phyloP scores from a whole-genome alignment of 371 early-diverging fungal species.

The Mortierella sp. region DNA sequence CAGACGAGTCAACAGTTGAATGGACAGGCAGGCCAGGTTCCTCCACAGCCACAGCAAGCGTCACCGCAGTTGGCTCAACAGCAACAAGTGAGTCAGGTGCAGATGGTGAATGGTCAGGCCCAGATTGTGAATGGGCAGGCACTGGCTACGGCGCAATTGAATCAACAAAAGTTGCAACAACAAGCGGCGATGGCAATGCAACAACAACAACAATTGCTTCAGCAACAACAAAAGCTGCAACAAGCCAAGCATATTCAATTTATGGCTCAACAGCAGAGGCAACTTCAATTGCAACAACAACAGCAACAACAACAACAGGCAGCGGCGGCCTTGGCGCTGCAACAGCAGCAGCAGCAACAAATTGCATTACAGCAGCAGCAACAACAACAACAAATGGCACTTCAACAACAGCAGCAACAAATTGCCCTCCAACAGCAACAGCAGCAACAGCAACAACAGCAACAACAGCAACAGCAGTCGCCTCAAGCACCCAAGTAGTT shows the following conservation, averaged over 20 bases:
- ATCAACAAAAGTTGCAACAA: constrained; percentile 16
- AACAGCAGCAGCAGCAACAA: too few relatives aligned
- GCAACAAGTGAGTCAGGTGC: constrained; percentile 18
- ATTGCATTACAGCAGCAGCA: too few relatives aligned
- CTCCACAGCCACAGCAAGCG: constrained; percentile 34
- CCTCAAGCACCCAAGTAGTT: constrained; percentile 21
- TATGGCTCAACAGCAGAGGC: constrained; percentile 26
- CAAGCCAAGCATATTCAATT: constrained; percentile 7
- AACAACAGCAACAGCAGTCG: constrained; percentile 27
- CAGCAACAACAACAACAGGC: constrained; percentile 22
- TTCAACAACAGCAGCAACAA: too few relatives aligned
- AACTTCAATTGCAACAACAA: too few relatives aligned
- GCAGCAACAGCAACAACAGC: constrained; percentile 13
- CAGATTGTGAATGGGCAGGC: constrained; percentile 13
- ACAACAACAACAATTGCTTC: constrained; percentile 10
- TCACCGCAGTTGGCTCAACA: constrained; percentile 41
- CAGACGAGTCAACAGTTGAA: constrained; percentile 34
- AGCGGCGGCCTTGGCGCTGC: constrained; percentile 6
- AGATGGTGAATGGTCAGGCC: constrained; percentile 26
- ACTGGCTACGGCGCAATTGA: constrained; percentile 31
- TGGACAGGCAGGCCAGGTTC: constrained; percentile 27
- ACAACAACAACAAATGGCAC: too few relatives aligned
- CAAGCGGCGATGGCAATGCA: not conserved
- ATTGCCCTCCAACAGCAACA: too few relatives aligned
- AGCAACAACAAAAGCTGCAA: constrained; percentile 33